phyloP scores from a whole-genome alignment of 2,329 filamentous ascomycete species.

The Lasiodiplodia hormozganensis region DNA sequence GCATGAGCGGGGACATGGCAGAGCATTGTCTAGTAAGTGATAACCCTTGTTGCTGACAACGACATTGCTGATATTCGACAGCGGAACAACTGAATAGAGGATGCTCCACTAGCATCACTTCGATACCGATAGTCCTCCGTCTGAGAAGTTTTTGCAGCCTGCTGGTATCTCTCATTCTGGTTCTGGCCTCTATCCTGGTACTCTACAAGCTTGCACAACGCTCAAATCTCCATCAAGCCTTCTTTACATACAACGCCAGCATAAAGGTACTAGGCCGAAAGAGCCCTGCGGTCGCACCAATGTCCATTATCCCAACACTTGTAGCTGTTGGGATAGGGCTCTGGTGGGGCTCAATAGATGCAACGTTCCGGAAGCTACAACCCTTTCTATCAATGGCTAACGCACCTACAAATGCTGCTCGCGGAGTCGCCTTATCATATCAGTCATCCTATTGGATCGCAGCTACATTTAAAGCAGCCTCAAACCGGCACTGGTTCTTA shows the following conservation, averaged over 20 bases:
- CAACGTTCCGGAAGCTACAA: constrained; percentile 30
- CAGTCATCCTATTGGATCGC: constrained; percentile 23
- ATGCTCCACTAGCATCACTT: too few species aligned
- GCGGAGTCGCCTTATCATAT: constrained; percentile 21
- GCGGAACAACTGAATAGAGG: too few species aligned
- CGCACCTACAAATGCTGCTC: background rate
- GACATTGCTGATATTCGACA: too few species aligned
- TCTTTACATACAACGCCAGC: background rate
- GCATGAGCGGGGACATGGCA: background rate
- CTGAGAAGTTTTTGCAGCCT: background rate
- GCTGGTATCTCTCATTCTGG: background rate
- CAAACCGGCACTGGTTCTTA: constrained; percentile 33
- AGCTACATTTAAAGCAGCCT: constrained; percentile 20
- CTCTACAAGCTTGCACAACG: background rate
- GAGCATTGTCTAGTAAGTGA: background rate
- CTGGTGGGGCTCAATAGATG: constrained; percentile 33
- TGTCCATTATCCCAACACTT: constrained; percentile 31
- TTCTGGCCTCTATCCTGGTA: background rate
- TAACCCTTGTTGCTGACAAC: too few species aligned
- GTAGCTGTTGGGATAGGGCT: constrained; percentile 29
- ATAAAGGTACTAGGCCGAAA: background rate
- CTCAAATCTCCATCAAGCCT: background rate
- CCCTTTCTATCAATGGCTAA: constrained; percentile 32
- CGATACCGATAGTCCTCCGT: background rate
- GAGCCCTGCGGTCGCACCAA: constrained; percentile 27